Percentiles rank a stretch among this genome's conserved stretches.
phyloP scores from a whole-genome alignment of 371 early-diverging fungal genomes.

The Blyttiomyces sp. region DNA sequence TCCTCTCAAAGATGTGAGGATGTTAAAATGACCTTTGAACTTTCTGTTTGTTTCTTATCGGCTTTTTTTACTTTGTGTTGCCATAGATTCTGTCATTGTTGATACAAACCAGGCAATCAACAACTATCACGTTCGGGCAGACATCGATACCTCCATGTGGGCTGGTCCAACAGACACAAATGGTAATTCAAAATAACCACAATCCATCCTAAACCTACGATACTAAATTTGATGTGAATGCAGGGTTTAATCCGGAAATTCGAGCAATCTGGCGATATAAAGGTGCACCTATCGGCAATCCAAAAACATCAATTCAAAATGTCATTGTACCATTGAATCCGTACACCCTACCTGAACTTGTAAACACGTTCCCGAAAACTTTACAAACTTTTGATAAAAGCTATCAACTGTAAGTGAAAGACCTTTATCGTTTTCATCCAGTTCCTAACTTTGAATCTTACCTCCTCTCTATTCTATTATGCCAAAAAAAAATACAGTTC shows the following conservation, averaged over 20 bases:
- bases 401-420: neutral
- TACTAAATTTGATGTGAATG: neutral
- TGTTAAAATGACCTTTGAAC: too few species aligned
- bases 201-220: too few species aligned
- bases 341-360: conserved; percentile 9
- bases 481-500: neutral
- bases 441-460: neutral
- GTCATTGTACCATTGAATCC: neutral
- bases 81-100: conserved; percentile 34
- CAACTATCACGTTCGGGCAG: conserved; percentile 71
- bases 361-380: neutral
- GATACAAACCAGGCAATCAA: conserved; percentile 51
- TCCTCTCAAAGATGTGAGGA: conserved; percentile 21
- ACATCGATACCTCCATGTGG: conserved; percentile 70
- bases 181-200: too few species aligned
- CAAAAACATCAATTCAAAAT: neutral
- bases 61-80: conserved; percentile 41
- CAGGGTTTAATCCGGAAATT: neutral
- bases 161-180: neutral
- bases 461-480: neutral
- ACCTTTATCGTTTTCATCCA: neutral
- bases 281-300: neutral
- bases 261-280: conserved; percentile 10
- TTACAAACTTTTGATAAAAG: neutral
- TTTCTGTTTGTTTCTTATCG: conserved; percentile 21